Base-by-base conservation (phyloP, 495 filamentous ascomycete species). In the Annulohypoxylon nitens region DNA sequence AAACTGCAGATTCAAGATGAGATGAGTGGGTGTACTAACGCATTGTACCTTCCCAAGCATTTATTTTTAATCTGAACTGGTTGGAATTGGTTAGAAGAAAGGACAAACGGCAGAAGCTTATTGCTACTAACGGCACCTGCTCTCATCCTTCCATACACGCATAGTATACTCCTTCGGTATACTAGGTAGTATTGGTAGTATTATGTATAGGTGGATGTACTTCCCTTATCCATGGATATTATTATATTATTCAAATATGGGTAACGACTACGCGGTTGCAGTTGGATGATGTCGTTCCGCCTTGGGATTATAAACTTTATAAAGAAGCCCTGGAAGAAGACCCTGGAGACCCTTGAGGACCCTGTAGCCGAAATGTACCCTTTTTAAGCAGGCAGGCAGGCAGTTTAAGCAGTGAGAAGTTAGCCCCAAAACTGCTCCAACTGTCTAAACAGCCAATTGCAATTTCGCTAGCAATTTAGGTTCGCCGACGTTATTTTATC, bases 221-320 rank as follows among this genome's bases (percentile, higher is more conserved):
- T 20, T 47, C 20, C 43, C 43, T 47, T 47, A 47, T 20, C 43
- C 43, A 20, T 20, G 43, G 16, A 9, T 45, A 47, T 55, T n/a
- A 26, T 14, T 26, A 33, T 30, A 30, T 33, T 55, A 16, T 33
- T 34, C 30, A 34, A 55, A 55, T 55, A n/a, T 34, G 50, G 50
- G 11, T 16, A 54, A 33, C 50, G n/a, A 55, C 5, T 33, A 55
- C 25, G 18, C 25, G 9, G 20, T 25, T 61, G 14, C 10, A n/a
- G 14, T 48, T 33, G 34, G 50, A 63, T 12, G 6, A 18, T 41
- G n/a, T 41, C 47, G 18, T 67, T 63, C 63, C 63, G 37, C 20
- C 34, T 34, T 12, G 37, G 43, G 34, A 39, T 50, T n/a, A 62
- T 67, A 71, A 67, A 58, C 47, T 71, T 71, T 47, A 18, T 47